Percentiles rank a stretch among this genome's conserved stretches.
These are phyloP conservation scores for Russula olivacea DNA, from an alignment of 768 basidiomycete genomes.

Conservation along the genomic window DNA sequence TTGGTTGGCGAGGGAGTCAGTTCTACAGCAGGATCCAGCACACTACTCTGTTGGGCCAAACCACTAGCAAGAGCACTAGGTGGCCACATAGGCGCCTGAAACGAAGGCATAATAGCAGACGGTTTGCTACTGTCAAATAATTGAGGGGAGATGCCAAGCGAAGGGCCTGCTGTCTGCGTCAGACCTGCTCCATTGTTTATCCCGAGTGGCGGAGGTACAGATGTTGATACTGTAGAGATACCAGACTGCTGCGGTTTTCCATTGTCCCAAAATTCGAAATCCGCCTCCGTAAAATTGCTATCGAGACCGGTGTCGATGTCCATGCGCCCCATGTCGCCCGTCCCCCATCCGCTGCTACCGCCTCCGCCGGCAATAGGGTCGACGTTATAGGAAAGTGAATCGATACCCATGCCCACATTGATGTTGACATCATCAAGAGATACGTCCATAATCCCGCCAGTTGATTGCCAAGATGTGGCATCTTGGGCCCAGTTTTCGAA, in stretches of 20 bases:
- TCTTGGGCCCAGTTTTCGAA: conserved; percentile 38
- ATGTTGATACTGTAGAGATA: conserved; percentile 24
- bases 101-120: conserved; percentile 30
- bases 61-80: conserved; percentile 25
- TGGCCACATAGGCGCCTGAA: conserved; percentile 32
- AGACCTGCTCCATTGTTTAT: conserved; percentile 23
- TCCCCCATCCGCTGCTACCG: conserved; percentile 25
- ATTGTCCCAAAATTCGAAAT: conserved; percentile 79
- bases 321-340: conserved; percentile 28
- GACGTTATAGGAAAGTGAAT: conserved; percentile 44
- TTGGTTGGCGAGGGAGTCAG: conserved; percentile 47
- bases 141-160: conserved; percentile 34
- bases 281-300: conserved; percentile 68
- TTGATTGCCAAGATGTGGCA: conserved; percentile 18
- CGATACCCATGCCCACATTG: conserved; percentile 34
- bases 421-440: conserved; percentile 19
- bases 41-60: conserved; percentile 23
- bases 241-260: conserved; percentile 37
- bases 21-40: conserved; percentile 35
- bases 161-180: conserved; percentile 33
- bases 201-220: conserved; percentile 26
- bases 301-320: conserved; percentile 31
- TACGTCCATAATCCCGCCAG: conserved; percentile 18
- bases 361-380: conserved; percentile 34
- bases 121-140: conserved; percentile 29